These are phyloP conservation scores for Citeromyces nyonsensis DNA, from an alignment of 805 yeast species.

Conservation along the genomic window DNA sequence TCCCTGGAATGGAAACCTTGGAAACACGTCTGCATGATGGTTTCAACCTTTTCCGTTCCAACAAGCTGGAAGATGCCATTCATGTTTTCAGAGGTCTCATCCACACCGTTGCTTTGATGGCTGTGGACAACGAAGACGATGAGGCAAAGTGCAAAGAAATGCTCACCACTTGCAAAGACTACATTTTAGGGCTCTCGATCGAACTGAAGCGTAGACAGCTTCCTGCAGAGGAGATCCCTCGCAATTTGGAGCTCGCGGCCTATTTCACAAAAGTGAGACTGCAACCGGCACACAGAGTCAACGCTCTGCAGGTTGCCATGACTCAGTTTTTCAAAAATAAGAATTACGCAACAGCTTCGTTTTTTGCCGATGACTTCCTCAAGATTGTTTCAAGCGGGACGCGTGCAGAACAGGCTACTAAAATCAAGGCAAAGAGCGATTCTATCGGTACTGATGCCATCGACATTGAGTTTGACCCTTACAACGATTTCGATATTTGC, in stretches of 20 bases:
- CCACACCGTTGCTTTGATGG: slow-evolving; percentile 55
- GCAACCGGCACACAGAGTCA: slow-evolving; percentile 68
- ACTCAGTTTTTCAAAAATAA: slow-evolving; percentile 79
- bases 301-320: slow-evolving; percentile 93
- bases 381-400: slow-evolving; percentile 56
- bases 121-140: slow-evolving; percentile 61
- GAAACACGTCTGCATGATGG: slow-evolving; percentile 54
- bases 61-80: slow-evolving; percentile 74
- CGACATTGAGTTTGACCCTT: slow-evolving; percentile 85
- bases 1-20: slow-evolving; percentile 61
- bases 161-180: slow-evolving; percentile 67
- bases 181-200: slow-evolving; percentile 82
- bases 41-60: slow-evolving; percentile 69
- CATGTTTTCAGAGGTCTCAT: slow-evolving; percentile 64
- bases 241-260: slow-evolving; percentile 90
- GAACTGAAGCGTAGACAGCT: slow-evolving; percentile 81
- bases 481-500: slow-evolving; percentile 83
- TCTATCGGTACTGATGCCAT: slow-evolving; percentile 71
- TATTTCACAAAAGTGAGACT: slow-evolving; percentile 81
- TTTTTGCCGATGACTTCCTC: slow-evolving; percentile 77
- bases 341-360: slow-evolving; percentile 78
- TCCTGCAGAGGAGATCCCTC: slow-evolving; percentile 54
- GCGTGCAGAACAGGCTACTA: slow-evolving; percentile 79
- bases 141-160: slow-evolving; percentile 63
- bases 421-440: slow-evolving; percentile 71